phyloP scores from a whole-genome alignment of 2,329 filamentous ascomycete genomes.

The Diaporthe sp. region DNA sequence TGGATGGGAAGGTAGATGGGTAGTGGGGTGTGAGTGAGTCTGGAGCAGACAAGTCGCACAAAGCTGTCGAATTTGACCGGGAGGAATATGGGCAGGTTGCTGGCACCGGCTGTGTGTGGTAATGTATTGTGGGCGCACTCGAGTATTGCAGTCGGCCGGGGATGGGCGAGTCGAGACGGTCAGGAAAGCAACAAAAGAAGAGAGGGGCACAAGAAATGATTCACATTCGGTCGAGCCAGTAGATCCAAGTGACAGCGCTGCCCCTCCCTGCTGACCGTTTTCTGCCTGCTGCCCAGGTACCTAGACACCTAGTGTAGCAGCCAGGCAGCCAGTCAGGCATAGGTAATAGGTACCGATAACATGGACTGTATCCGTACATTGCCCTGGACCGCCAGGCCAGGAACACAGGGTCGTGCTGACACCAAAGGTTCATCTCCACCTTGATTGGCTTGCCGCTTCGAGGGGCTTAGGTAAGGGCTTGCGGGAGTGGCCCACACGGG shows the following conservation, averaged over 20 bases:
- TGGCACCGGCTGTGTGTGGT: background rate
- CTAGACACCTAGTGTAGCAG: background rate
- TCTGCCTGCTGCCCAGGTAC: background rate
- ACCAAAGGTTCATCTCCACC: background rate
- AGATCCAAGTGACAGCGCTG: background rate
- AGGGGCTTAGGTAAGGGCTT: conserved; percentile 20
- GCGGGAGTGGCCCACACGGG: conserved; percentile 23
- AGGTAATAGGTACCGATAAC: background rate
- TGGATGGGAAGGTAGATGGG: conserved; percentile 42
- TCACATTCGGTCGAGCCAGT: conserved; percentile 16
- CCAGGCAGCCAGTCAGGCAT: background rate
- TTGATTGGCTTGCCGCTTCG: background rate
- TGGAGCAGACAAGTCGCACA: conserved; percentile 12
- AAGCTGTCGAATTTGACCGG: background rate
- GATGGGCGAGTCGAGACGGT: conserved; percentile 1
- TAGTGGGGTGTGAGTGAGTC: conserved; percentile 32
- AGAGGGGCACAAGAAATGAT: conserved; percentile 26
- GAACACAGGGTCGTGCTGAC: conserved; percentile 21
- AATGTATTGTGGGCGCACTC: background rate
- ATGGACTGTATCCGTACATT: background rate
- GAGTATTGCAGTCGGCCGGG: background rate
- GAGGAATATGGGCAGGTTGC: background rate
- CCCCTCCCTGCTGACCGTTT: conserved; percentile 21
- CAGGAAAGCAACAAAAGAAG: background rate
- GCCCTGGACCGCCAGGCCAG: conserved; percentile 26